phyloP scores from a whole-genome alignment of 495 filamentous ascomycete genomes.

The Lasiosphaeria hispida region DNA sequence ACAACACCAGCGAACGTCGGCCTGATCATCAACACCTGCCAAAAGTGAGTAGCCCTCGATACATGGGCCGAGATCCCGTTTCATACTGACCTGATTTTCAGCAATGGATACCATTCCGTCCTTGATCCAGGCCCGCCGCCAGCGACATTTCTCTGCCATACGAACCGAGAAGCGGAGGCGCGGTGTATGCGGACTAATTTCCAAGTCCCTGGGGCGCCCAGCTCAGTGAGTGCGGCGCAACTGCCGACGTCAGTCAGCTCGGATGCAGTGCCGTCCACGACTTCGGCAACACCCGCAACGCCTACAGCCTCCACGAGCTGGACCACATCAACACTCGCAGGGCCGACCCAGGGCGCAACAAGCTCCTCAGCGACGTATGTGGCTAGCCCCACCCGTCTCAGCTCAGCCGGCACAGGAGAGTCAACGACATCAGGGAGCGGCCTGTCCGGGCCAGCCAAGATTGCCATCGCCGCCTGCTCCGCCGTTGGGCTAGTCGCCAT shows the following conservation, averaged over 20 bases:
- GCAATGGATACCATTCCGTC: conserved; percentile 37
- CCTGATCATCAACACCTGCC: conserved; percentile 47
- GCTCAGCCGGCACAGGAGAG: conserved; percentile 6
- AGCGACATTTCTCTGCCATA: conserved; percentile 22
- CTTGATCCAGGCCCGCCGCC: conserved; percentile 41
- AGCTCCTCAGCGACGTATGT: neutral
- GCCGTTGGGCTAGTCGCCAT: conserved; percentile 37
- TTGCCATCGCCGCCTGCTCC: conserved; percentile 42
- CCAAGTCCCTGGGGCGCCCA: conserved; percentile 6
- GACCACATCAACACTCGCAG: neutral
- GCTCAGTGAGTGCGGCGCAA: neutral
- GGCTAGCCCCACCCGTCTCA: conserved; percentile 2
- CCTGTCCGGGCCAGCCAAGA: conserved; percentile 38
- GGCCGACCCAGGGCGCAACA: neutral
- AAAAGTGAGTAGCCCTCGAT: conserved; percentile 36
- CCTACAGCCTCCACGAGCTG: neutral
- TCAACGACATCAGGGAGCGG: conserved; percentile 18
- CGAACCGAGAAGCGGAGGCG: neutral
- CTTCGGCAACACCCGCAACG: neutral
- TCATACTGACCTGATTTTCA: conserved; percentile 17
- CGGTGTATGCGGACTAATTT: conserved; percentile 12
- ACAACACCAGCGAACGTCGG: conserved; percentile 39
- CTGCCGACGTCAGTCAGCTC: neutral
- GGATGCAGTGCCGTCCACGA: too few species aligned
- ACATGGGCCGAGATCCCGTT: neutral